phyloP scores from a whole-genome alignment of 352 stramenopile genomes.

The Phytophthora crassamura region DNA sequence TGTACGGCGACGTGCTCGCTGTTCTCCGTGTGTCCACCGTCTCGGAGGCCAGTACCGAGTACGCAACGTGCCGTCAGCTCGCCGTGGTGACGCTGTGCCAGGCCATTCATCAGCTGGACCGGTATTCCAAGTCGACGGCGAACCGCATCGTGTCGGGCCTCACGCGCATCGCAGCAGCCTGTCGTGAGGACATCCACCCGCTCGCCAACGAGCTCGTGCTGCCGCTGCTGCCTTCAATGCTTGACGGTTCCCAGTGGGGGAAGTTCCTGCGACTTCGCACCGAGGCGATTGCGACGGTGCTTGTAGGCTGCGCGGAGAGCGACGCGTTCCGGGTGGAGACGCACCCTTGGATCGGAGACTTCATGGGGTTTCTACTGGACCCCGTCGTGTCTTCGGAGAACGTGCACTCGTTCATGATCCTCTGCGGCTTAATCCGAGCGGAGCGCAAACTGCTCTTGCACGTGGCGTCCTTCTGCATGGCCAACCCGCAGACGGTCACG shows the following conservation, averaged over 20 bases:
- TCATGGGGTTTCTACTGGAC: conserved; percentile 51
- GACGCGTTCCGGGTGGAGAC: conserved; percentile 50
- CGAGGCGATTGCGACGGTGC: conserved; percentile 55
- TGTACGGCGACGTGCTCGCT: conserved; percentile 72
- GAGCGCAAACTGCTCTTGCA: conserved; percentile 45
- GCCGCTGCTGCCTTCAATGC: conserved; percentile 50
- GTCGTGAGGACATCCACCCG: conserved; percentile 43
- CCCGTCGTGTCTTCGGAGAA: conserved; percentile 55
- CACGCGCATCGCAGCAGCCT: conserved; percentile 54
- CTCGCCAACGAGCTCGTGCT: conserved; percentile 57
- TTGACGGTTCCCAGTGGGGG: conserved; percentile 58
- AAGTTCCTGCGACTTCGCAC: conserved; percentile 55
- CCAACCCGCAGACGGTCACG: conserved; percentile 43
- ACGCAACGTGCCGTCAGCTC: conserved; percentile 35
- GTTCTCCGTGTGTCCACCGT: conserved; percentile 34
- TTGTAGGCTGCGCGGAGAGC: conserved; percentile 48
- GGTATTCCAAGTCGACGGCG: conserved; percentile 78
- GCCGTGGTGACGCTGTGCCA: conserved; percentile 47
- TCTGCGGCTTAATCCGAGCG: conserved; percentile 40
- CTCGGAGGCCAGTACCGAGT: conserved; percentile 40
- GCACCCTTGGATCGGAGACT: conserved; percentile 55
- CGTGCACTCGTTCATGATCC: conserved; percentile 57
- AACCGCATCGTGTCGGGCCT: conserved; percentile 65
- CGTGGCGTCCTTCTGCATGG: conserved; percentile 48
- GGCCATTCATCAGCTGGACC: conserved; percentile 65